A percentile compares a stretch with the other conserved stretches of the same genome.
Conservation (phyloP, 2,329 filamentous ascomycete genomes). For the Fusarium paranaense region DNA sequence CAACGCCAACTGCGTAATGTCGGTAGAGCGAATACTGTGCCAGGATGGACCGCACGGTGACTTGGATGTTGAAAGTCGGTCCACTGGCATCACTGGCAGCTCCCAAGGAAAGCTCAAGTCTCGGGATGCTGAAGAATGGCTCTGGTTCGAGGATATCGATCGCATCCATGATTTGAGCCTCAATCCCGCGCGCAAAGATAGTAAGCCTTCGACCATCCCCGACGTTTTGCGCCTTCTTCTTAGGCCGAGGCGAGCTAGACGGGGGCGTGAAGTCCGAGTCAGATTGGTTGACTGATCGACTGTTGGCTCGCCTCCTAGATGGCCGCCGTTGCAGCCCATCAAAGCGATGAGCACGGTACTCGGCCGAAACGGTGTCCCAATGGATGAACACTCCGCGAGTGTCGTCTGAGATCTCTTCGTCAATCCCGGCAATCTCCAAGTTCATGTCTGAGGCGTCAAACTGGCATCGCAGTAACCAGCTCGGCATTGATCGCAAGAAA, state of each 20-base stretch:
- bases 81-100: conserved; percentile 89
- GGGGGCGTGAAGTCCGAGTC: conserved; percentile 70
- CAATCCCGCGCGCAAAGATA: conserved; percentile 84
- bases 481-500: conserved; percentile 81
- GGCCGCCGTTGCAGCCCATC: conserved; percentile 71
- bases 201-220: conserved; percentile 85
- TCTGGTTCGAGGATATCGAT: conserved; percentile 86
- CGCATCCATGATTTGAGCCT: conserved; percentile 91
- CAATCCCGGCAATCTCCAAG: conserved; percentile 89
- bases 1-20: conserved; percentile 90
- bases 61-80: conserved; percentile 87
- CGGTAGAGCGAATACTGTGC: conserved; percentile 93
- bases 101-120: conserved; percentile 87
- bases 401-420: conserved; percentile 83
- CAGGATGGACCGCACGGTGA: conserved; percentile 81
- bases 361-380: conserved; percentile 86
- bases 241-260: conserved; percentile 53
- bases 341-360: conserved; percentile 86
- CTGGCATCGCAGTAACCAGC: conserved; percentile 86
- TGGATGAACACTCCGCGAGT: conserved; percentile 87
- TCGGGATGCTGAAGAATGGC: conserved; percentile 86
- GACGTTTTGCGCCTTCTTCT: conserved; percentile 65
- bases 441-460: conserved; percentile 91
- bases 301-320: conserved; percentile 78
- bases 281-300: conserved; percentile 74